A percentile compares a stretch with the other conserved stretches of the same genome.
Conservation (phyloP, 2,329 filamentous ascomycete species). For the Colletotrichum eleusines region DNA sequence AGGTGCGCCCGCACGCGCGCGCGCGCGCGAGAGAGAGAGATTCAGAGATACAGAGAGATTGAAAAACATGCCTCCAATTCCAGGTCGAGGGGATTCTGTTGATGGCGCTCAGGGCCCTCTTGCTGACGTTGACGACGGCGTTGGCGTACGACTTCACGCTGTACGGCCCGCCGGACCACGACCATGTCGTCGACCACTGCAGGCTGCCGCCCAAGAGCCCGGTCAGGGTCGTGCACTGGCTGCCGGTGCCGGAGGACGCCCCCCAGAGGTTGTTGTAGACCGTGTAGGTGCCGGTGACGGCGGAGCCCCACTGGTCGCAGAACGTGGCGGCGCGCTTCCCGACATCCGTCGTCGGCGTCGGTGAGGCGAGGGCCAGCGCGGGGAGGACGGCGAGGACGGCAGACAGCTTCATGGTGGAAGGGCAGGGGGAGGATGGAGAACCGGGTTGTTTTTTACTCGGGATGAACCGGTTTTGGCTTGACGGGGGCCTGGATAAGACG, state of each 20-base stretch:
- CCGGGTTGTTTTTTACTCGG: too few relatives aligned
- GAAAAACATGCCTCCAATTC: constrained; percentile 47
- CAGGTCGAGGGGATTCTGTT: constrained; percentile 50
- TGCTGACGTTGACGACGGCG: constrained; percentile 47
- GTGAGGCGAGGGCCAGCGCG: constrained; percentile 36
- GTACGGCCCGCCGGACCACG: constrained; percentile 53
- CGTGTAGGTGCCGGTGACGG: constrained; percentile 44
- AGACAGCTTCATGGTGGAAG: constrained; percentile 41
- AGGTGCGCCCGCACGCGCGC: too few relatives aligned
- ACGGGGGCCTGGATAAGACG: neutral
- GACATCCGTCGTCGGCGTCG: constrained; percentile 33
- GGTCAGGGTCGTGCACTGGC: constrained; percentile 56
- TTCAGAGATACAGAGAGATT: too few relatives aligned
- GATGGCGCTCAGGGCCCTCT: constrained; percentile 50
- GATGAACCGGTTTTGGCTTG: neutral
- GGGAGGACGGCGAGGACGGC: constrained; percentile 37
- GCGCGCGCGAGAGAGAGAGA: neutral
- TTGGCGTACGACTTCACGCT: constrained; percentile 60
- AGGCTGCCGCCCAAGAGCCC: constrained; percentile 50
- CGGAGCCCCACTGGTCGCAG: constrained; percentile 46
- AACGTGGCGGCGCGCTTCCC: constrained; percentile 43
- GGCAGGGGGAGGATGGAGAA: too few relatives aligned
- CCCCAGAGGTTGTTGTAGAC: constrained; percentile 60
- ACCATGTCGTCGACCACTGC: constrained; percentile 56
- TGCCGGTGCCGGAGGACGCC: constrained; percentile 49